phyloP scores from a whole-genome alignment of 176 grass and related monocot genomes.

The Musa beccarii region DNA sequence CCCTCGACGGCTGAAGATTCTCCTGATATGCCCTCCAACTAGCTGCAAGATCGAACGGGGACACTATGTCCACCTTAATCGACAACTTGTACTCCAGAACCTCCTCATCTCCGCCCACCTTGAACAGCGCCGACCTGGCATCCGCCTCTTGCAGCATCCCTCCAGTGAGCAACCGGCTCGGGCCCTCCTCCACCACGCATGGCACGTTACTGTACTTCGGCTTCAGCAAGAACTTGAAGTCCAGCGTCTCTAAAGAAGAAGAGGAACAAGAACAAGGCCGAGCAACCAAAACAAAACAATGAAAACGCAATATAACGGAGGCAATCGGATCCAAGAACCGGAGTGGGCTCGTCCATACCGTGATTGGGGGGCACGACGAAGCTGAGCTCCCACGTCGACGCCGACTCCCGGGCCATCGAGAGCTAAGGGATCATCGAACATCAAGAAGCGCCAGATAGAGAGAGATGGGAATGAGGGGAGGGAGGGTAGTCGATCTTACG shows the following conservation, averaged over 20 bases:
- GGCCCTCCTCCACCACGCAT: conserved; percentile 79
- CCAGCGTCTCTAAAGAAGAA: conserved; percentile 45
- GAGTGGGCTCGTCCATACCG: conserved; percentile 21
- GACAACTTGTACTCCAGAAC: conserved; percentile 49
- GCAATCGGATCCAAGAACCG: neutral
- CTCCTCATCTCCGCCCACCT: conserved; percentile 37
- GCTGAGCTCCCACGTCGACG: conserved; percentile 73
- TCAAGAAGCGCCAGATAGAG: conserved; percentile 12
- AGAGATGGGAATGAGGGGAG: neutral
- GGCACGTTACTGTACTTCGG: conserved; percentile 29
- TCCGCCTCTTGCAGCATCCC: conserved; percentile 41
- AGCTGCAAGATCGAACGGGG: conserved; percentile 81
- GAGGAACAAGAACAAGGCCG: no score
- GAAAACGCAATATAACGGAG: neutral
- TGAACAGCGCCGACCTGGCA: conserved; percentile 49
- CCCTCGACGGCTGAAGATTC: conserved; percentile 54
- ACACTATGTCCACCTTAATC: conserved; percentile 59
- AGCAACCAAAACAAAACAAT: neutral
- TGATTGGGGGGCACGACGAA: conserved; percentile 65
- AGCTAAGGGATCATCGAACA: conserved; percentile 29
- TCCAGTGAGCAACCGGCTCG: conserved; percentile 39
- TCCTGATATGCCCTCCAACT: conserved; percentile 87
- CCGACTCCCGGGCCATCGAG: conserved; percentile 51
- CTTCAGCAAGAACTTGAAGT: conserved; percentile 85
- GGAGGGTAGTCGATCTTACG: conserved; percentile 25